Evolutionary conservation across 1,284 basidiomycete genomes (phyloP), one percentile per base, ranked within the genome.

Genomic region (Sparassis latifolia): DNA sequence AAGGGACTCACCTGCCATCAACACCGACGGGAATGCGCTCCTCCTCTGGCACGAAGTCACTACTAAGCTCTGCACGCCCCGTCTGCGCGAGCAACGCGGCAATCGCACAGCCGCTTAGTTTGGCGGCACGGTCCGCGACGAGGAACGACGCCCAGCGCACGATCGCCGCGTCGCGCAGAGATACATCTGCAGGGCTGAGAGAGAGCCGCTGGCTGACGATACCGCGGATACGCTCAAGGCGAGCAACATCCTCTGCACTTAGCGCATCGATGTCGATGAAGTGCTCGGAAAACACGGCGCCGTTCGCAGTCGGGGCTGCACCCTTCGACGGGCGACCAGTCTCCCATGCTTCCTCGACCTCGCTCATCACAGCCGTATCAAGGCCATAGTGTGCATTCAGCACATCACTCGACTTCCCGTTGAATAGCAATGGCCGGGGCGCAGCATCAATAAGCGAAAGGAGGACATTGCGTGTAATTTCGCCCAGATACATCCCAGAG

Each of bases 401-500:
- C 5, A 70, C 64, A 0, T 71, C 55, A 4, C 89, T 88, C 1
- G 86, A 85, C 60, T 79, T 82, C 3, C 97, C 96, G 51, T 75
- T 69, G 69, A 99, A 97, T 32, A 98, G 75, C 20, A 89, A 62
- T 4, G 86, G 68, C 50, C 72, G 74, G 0, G 87, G 87, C 12
- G 78, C 69, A 3, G 86, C 82, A 65, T 98, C 96, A 61, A 98
- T 78, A 54, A 99, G 75, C 53, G 92, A 80, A 32, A 96, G 75
- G 44, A 98, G 75, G 55, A 97, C 75, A 62, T 90, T 89, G 45
- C 96, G 86, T 27, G 87, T 81, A 57, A 98, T 83, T 71, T 99
- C 96, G 52, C 96, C 96, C 39, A 98, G 82, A 69, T 99, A 98
- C 95, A 99, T 98, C 53, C 97, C 97, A 2, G 93, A 97, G 58